These are phyloP conservation scores for Hericium erinaceus DNA, from an alignment of 768 basidiomycete species.

Conservation along the genomic window DNA sequence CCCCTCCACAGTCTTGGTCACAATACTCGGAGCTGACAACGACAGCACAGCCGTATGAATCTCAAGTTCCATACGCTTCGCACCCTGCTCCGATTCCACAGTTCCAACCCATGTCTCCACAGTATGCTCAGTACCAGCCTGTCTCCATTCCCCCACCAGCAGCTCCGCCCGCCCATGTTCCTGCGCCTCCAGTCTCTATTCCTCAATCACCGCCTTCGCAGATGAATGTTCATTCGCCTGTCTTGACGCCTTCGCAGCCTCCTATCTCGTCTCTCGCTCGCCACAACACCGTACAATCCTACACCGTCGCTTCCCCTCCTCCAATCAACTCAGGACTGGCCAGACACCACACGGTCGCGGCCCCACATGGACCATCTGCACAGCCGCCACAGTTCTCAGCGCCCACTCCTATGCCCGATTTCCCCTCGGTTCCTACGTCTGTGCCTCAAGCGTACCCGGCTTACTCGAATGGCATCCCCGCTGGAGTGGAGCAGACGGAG, in stretches of 20 bases:
- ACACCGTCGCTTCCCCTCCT: conserved; percentile 3
- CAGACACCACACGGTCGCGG: conserved; percentile 10
- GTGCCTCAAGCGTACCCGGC: conserved; percentile 7
- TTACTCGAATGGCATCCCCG: conserved; percentile 3
- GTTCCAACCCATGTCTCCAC: background rate
- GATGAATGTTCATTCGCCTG: background rate
- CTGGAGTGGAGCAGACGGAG: conserved; percentile 9
- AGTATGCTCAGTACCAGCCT: conserved; percentile 16
- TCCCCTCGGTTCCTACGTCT: conserved; percentile 13
- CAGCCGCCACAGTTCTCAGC: conserved; percentile 8
- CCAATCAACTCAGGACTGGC: conserved; percentile 8
- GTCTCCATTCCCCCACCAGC: conserved; percentile 18
- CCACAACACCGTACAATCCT: conserved; percentile 13
- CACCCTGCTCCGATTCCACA: background rate
- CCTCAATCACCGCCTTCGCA: conserved; percentile 8
- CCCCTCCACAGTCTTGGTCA: conserved; percentile 7
- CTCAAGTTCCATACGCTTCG: conserved; percentile 5
- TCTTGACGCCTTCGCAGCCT: background rate
- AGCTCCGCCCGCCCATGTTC: conserved; percentile 22
- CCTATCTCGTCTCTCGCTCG: conserved; percentile 3
- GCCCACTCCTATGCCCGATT: conserved; percentile 8
- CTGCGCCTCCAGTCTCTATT: conserved; percentile 7
- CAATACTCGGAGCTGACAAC: background rate
- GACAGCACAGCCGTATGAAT: background rate
- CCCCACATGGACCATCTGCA: background rate